These are phyloP conservation scores for Akebia trifoliata DNA, from an alignment of 164 flowering plant species.

Conservation along the genomic window DNA sequence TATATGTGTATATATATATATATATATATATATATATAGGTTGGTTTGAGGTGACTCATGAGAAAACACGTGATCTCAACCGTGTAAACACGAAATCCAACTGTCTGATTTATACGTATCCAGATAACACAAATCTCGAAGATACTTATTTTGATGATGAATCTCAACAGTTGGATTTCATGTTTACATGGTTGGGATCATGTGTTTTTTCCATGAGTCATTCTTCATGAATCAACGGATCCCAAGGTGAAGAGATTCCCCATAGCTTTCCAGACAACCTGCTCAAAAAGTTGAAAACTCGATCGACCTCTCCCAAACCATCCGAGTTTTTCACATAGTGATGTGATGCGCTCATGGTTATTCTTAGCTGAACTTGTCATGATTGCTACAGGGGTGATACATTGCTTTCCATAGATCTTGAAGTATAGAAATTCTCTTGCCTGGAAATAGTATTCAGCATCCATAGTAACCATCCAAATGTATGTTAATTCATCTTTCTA, in stretches of 20 bases:
- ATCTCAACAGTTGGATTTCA: too few relatives aligned
- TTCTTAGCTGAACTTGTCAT: conserved; percentile 97
- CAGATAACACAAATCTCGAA: too few relatives aligned
- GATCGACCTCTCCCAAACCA: conserved; percentile 97
- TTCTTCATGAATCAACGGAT: too few relatives aligned
- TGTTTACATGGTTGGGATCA: too few relatives aligned
- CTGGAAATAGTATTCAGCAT: conserved; percentile 30
- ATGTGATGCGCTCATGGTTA: conserved; percentile 68
- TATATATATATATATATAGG: too few relatives aligned
- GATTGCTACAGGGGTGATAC: conserved; percentile 95
- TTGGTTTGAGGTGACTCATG: too few relatives aligned
- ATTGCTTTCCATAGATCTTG: conserved; percentile 82
- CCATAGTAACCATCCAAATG: not conserved
- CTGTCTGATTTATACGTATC: too few relatives aligned
- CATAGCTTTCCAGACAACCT: conserved; percentile 44
- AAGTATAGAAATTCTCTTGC: conserved; percentile 88
- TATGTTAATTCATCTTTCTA: conserved; percentile 1
- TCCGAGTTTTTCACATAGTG: conserved; percentile 63
- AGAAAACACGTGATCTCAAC: too few relatives aligned
- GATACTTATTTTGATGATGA: too few relatives aligned
- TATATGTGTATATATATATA: too few relatives aligned
- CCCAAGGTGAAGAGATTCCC: not conserved
- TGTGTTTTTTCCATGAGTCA: too few relatives aligned
- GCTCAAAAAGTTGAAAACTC: conserved; percentile 84
- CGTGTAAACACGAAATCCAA: too few relatives aligned